Conservation (phyloP, 768 basidiomycete species). For the Filobasidium wieringae region DNA sequence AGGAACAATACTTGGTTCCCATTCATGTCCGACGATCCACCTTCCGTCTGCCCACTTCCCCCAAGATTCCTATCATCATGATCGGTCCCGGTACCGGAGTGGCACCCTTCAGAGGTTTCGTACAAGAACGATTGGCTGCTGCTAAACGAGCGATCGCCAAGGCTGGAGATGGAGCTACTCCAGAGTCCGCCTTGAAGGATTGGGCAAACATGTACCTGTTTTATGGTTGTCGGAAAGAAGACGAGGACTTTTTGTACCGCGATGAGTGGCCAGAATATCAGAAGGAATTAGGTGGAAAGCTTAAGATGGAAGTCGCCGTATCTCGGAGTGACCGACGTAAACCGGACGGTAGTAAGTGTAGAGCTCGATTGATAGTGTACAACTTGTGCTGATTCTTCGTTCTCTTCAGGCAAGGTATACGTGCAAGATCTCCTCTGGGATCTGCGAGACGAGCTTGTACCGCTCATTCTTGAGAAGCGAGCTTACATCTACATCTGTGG, state of each 20-base stretch:
- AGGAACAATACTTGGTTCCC: constrained; percentile 64
- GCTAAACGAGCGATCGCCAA: constrained; percentile 90
- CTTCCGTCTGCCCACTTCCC: constrained; percentile 92
- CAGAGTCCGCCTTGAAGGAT: constrained; percentile 50
- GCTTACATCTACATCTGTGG: constrained; percentile 97
- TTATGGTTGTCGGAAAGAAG: constrained; percentile 85
- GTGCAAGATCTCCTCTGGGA: constrained; percentile 97
- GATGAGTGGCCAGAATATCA: constrained; percentile 88
- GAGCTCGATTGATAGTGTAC: not conserved
- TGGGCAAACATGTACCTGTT: constrained; percentile 93
- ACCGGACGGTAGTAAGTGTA: constrained; percentile 34
- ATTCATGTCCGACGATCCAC: constrained; percentile 92
- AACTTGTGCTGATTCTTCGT: not conserved
- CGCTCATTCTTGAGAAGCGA: constrained; percentile 83
- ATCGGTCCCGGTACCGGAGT: constrained; percentile 98
- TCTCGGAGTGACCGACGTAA: constrained; percentile 43
- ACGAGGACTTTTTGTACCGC: constrained; percentile 83
- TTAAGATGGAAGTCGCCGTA: constrained; percentile 77
- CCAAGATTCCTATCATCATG: constrained; percentile 98
- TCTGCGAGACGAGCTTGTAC: constrained; percentile 65
- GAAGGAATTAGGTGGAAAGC: constrained; percentile 80
- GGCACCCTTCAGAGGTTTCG: constrained; percentile 96
- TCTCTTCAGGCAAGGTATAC: constrained; percentile 65
- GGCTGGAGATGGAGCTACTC: constrained; percentile 69
- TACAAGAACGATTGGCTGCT: constrained; percentile 93